Conservation (phyloP, 805 yeast genomes). For the Candida khao-thaluensis region DNA sequence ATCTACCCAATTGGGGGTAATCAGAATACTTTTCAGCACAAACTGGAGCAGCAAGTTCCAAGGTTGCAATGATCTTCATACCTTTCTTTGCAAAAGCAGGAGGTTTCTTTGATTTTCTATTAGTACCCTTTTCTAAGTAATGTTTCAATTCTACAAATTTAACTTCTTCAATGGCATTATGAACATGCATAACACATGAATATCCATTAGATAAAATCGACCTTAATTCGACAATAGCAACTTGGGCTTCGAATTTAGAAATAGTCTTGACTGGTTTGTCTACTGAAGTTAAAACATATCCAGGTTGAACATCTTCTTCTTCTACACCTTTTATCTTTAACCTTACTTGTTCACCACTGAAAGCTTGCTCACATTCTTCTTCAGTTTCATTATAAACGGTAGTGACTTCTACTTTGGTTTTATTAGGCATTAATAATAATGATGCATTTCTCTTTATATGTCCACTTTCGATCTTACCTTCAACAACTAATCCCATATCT, state of each 20-base stretch:
- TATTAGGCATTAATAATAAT: conserved; percentile 91
- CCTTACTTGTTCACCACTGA: conserved; percentile 96
- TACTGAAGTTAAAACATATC: conserved; percentile 86
- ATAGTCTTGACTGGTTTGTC: conserved; percentile 89
- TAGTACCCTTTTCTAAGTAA: conserved; percentile 94
- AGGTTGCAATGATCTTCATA: conserved; percentile 92
- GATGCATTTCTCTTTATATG: conserved; percentile 76
- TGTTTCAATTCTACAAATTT: conserved; percentile 77
- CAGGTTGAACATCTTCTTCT: conserved; percentile 91
- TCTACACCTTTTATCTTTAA: conserved; percentile 91
- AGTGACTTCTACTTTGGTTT: conserved; percentile 74
- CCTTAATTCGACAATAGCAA: conserved; percentile 94
- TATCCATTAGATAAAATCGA: conserved; percentile 93
- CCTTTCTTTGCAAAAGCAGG: conserved; percentile 99
- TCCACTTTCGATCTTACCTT: conserved; percentile 98
- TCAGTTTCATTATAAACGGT: conserved; percentile 94
- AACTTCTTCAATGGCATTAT: conserved; percentile 97
- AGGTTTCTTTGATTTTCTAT: conserved; percentile 92
- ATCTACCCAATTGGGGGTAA: conserved; percentile 96
- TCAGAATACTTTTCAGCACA: conserved; percentile 92
- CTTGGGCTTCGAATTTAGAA: conserved; percentile 89
- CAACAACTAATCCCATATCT: conserved; percentile 96
- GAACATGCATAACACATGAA: conserved; percentile 98
- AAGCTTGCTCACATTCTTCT: conserved; percentile 85
- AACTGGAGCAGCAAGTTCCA: conserved; percentile 83